Evolutionary conservation across 257 asterid genomes (phyloP).

Genomic region (Solanum sejunctum): DNA sequence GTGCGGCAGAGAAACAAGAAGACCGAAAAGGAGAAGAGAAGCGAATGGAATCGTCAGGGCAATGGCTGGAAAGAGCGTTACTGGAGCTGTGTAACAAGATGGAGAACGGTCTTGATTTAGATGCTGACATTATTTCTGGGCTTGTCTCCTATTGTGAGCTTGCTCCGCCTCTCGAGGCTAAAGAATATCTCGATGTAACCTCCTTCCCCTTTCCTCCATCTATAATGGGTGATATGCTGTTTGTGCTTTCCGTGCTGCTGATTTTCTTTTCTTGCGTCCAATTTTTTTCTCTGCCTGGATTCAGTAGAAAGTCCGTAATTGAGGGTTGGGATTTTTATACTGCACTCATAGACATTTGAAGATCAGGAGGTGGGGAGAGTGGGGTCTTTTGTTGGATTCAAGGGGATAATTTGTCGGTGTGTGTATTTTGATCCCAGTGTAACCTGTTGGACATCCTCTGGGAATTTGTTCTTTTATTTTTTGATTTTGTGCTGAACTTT

Average conservation of each 20-base stretch:
- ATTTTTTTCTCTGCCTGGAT: not conserved
- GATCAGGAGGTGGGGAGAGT: not conserved
- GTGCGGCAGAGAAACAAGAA: not conserved
- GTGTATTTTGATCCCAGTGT: not conserved
- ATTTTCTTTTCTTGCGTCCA: not conserved
- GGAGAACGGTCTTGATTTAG: constrained; percentile 62
- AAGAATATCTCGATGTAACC: constrained; percentile 82
- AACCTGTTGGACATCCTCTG: not conserved
- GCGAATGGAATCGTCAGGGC: constrained; percentile 44
- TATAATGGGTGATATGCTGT: not conserved
- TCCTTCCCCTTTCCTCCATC: not conserved
- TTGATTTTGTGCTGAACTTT: not conserved
- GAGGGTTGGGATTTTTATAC: not conserved
- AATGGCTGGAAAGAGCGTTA: constrained; percentile 71
- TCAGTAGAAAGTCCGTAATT: not conserved
- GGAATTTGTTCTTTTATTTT: not conserved
- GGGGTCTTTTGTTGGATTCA: not conserved
- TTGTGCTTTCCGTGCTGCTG: not conserved
- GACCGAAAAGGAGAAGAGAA: not conserved
- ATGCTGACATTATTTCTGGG: constrained; percentile 74
- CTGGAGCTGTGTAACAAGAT: constrained; percentile 46
- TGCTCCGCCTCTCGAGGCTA: constrained; percentile 89
- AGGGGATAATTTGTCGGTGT: not conserved
- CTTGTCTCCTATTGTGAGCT: constrained; percentile 88
- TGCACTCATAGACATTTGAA: not conserved